Base-by-base conservation (phyloP, 805 yeast genomes). In the Candida wancherniae region DNA sequence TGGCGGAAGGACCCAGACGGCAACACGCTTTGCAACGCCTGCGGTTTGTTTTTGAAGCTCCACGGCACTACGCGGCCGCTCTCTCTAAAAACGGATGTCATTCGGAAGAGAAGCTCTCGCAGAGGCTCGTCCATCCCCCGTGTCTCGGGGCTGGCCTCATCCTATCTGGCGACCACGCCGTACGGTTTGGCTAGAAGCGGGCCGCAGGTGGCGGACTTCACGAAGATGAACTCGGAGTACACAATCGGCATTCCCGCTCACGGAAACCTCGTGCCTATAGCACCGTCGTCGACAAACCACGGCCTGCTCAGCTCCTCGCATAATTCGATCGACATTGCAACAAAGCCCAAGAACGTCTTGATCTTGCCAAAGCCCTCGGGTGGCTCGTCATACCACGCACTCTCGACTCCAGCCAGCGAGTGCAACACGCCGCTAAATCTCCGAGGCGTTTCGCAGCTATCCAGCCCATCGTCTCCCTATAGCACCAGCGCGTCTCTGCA, bases 31-130 rank as follows among this genome's bases (percentile, higher is more conserved):
- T 76, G 82, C 48, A 76, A 76, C 47, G 82, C 82, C 0, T 76
- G 82, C 57, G 82, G 82, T 0, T 56, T 76, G 14, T 76, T 75
- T 46, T 64, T 69, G 32, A 75, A 75, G 45, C 53, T 76, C 12
- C 82, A 76, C 45, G 82, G 82, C 11, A 72, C 80, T 3, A 73
- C 73, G 50, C 54, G 82, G 30, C 82, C 82, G 2, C 54, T 76
- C 15, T 69, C 78, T 15, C 55, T 73, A 34, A 73, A 73, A 37
- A 73, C 76, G 0, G 80, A 73, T 40, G 70, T 72, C 9, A 76
- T 76, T 30, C 74, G 72, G 34, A 76, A 75, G 51, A 56, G 82
- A 44, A 66, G 67, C 36, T 68, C 77, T 3, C 69, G 73, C 26
- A 31, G 48, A 4, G 33, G 42, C 2, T 40, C 45, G 4, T 26